Evolutionary conservation across 2,329 filamentous ascomycete species (phyloP), one percentile per base, ranked within the genome.

Genomic region (Colletotrichum sp.): DNA sequence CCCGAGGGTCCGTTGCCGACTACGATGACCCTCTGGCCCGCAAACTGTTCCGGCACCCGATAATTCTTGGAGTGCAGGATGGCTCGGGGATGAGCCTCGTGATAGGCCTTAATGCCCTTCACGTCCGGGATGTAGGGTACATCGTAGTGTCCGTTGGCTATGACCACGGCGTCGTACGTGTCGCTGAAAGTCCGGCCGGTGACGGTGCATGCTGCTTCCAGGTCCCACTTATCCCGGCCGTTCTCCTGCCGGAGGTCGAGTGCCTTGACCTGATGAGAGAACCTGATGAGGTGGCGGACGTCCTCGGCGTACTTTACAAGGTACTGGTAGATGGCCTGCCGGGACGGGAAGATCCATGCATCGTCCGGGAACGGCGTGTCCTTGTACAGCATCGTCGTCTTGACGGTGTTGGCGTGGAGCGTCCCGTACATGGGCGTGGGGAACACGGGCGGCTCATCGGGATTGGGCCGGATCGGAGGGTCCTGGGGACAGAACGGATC

Each of bases 1-100:
- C 95, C 96, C 0, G 95, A 98, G 0, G 96, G 94, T 1, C 94
- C 94, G 80, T 95, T 97, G 12, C 96, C 96, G 1, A 98, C 92
- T 0, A 98, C 90, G 7, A 98, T 84, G 13, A 97, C 94, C 83
- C 95, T 98, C 83, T 94, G 94, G 69, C 87, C 89, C 1, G 82
- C 81, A 80, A 93, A 98, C 1, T 86, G 81, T 21, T 91, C 89
- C 0, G 95, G 90, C 0, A 85, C 89, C 55, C 96, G 92, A 82
- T 96, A 99, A 73, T 92, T 92, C 83, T 97, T 98, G 2, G 96
- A 95, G 84, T 97, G 95, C 3, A 88, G 89, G 59, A 96, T 91
- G 5, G 89, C 81, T 0, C 87, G 89, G 0, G 93, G 93, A 75
- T 94, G 90, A 1, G 87, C 83, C 30, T 85, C 79, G 77, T 93